Base-by-base conservation (phyloP, 257 asterid genomes). In the Euphrasia confusa region DNA sequence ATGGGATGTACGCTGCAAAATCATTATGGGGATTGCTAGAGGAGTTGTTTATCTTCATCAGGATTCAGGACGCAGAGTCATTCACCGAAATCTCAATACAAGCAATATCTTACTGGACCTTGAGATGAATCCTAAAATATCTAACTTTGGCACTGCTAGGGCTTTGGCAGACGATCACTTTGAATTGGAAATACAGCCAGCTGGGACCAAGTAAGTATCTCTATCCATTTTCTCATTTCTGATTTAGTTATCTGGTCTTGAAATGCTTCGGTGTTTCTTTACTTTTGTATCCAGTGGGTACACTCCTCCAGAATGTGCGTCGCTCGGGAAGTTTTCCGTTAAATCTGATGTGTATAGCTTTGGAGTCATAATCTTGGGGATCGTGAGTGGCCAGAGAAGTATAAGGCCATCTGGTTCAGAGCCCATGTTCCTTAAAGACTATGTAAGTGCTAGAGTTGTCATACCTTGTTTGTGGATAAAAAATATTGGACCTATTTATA, bases 21-120 rank as follows among this genome's bases (percentile, higher is more conserved):
- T 66, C 63, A 71, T 71, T 8, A 52, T 11, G 14, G 60, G 71
- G 18, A 10, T 65, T 42, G 63, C 72, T 30, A 18, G 39, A 53
- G 67, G 64, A 54, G 47, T 71, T 52, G n/a, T 61, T 53, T 66
- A 71, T 60, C 72, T 71, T 37, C 72, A 66, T 60, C 58, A 64
- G 26, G 63, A 50, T 58, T 64, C 58, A 32, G 64, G 64, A 28
- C 15, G 54, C 27, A 54, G 55, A 11, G 15, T 66, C 27, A 21
- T 66, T 44, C 68, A 60, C 64, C 33, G 72, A 10, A 60, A 54
- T 45, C 10, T 66, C 32, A 32, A 44, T 3, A 40, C 21, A 10
- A 5, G 6, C 35, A 17, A 53, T 39, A 60, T 71, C 32, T 44
- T 71, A 37, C 60, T 66, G 28, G 76, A 71, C 60, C n/a, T 0